Evolutionary conservation across 768 basidiomycete genomes (phyloP).

Genomic region (Calocybe indica): DNA sequence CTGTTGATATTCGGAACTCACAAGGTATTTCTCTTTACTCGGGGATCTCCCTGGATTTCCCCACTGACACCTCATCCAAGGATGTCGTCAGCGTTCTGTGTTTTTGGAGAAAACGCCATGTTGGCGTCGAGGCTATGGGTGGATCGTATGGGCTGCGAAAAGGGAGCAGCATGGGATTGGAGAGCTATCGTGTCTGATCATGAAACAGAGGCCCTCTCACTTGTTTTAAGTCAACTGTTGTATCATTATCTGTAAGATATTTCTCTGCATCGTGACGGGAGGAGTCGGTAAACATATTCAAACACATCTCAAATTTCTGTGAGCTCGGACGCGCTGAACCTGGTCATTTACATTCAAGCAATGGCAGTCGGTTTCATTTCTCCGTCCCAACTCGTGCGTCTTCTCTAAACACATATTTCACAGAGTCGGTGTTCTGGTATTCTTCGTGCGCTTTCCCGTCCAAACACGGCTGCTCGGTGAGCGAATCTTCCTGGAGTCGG

Average conservation of each 20-base stretch:
- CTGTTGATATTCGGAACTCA: conserved; percentile 45
- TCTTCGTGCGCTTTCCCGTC: conserved; percentile 24
- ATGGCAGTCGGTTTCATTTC: conserved; percentile 36
- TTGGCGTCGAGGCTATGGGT: no score
- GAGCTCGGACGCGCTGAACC: no score
- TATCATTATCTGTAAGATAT: no score
- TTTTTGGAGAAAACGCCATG: conserved; percentile 22
- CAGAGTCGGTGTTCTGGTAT: conserved; percentile 40
- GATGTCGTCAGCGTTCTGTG: conserved; percentile 30
- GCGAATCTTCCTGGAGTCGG: no score
- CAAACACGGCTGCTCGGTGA: background rate
- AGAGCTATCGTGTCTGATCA: no score
- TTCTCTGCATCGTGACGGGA: background rate
- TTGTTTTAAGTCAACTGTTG: no score
- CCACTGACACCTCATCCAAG: conserved; percentile 9
- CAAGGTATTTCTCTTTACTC: conserved; percentile 17
- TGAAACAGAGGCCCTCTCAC: no score
- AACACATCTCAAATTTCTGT: conserved; percentile 31
- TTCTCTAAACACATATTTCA: background rate
- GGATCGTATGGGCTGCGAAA: no score
- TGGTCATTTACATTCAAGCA: background rate
- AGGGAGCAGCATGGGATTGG: no score
- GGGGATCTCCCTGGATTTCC: background rate
- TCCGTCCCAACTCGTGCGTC: background rate
- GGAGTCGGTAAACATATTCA: conserved; percentile 22